phyloP scores from a whole-genome alignment of 768 basidiomycete genomes.

The Multifurca ochricompacta region DNA sequence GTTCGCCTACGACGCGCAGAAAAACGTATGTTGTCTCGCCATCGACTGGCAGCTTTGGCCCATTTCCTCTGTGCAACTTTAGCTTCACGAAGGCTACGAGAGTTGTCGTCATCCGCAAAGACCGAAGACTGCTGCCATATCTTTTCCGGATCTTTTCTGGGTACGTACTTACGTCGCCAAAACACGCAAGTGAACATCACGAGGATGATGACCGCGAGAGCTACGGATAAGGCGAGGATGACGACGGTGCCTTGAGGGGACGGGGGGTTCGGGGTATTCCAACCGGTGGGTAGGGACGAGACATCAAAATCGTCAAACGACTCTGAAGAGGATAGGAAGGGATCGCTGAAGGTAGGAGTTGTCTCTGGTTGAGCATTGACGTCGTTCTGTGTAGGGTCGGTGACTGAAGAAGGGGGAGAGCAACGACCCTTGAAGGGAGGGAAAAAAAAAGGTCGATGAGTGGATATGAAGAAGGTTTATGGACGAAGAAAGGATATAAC shows the following conservation, averaged over 20 bases:
- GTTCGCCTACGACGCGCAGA: conserved; percentile 51
- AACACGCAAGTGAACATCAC: conserved; percentile 55
- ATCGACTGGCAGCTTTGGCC: conserved; percentile 58
- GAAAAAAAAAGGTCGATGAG: conserved; percentile 31
- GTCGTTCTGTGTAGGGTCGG: not conserved
- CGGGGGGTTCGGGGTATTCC: conserved; percentile 3
- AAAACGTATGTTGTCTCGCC: conserved; percentile 56
- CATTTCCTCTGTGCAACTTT: conserved; percentile 51
- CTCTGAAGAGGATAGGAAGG: not conserved
- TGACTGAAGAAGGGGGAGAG: not conserved
- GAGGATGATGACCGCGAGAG: conserved; percentile 54
- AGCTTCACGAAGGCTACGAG: conserved; percentile 32
- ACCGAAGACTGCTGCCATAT: conserved; percentile 31
- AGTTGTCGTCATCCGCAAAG: conserved; percentile 24
- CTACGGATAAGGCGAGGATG: conserved; percentile 49
- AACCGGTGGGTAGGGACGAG: conserved; percentile 23
- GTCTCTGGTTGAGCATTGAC: not conserved
- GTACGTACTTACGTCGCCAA: conserved; percentile 43
- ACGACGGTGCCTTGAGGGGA: conserved; percentile 17
- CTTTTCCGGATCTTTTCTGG: conserved; percentile 45
- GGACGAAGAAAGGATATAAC: conserved; percentile 20
- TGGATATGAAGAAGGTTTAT: not conserved
- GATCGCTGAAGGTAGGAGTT: conserved; percentile 5
- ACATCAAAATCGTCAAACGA: conserved; percentile 18
- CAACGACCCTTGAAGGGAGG: not conserved